These are phyloP conservation scores for Skeletonema menzelii DNA, from an alignment of 108 stramenopile genomes.

Conservation along the genomic window DNA sequence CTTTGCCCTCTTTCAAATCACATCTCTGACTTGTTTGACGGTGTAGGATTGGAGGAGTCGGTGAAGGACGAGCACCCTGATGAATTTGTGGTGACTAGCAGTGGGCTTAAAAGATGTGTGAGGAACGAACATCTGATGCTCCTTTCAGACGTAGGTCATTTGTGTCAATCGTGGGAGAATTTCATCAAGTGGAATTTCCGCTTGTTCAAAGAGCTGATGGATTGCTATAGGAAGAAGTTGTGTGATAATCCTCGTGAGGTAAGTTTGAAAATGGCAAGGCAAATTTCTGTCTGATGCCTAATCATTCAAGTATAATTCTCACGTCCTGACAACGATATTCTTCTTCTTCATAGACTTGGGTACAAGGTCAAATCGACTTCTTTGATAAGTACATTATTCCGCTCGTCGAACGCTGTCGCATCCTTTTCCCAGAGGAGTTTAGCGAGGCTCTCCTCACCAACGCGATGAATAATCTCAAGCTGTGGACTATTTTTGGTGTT, in stretches of 20 bases:
- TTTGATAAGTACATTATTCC: constrained; percentile 44
- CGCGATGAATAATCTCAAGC: constrained; percentile 11
- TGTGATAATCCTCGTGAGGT: constrained; percentile 28
- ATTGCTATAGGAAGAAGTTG: constrained; percentile 18
- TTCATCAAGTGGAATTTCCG: constrained; percentile 56
- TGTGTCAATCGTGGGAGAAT: constrained; percentile 53
- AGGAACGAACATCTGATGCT: constrained; percentile 51
- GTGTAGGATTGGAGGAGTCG: constrained; percentile 3
- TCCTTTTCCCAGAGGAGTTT: constrained; percentile 18
- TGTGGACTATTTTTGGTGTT: constrained; percentile 16
- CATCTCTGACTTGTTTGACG: constrained; percentile 13
- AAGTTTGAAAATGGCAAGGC: neutral
- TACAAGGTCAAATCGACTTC: constrained; percentile 45
- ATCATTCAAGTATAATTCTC: neutral
- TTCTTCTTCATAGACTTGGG: constrained; percentile 20
- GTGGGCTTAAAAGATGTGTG: constrained; percentile 22
- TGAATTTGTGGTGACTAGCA: constrained; percentile 17
- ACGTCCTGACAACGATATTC: neutral
- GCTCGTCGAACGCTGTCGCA: constrained; percentile 12
- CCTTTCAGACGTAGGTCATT: constrained; percentile 47
- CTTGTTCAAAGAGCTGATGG: constrained; percentile 48
- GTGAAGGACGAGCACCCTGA: constrained; percentile 20
- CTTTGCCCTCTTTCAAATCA: constrained; percentile 28
- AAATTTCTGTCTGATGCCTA: neutral
- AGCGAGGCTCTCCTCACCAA: neutral